A percentile compares a stretch with the other conserved stretches of the same genome.
These are phyloP conservation scores for Teratosphaeria pseudoeucalypti DNA, from an alignment of 2,329 filamentous ascomycete genomes.

Conservation along the genomic window DNA sequence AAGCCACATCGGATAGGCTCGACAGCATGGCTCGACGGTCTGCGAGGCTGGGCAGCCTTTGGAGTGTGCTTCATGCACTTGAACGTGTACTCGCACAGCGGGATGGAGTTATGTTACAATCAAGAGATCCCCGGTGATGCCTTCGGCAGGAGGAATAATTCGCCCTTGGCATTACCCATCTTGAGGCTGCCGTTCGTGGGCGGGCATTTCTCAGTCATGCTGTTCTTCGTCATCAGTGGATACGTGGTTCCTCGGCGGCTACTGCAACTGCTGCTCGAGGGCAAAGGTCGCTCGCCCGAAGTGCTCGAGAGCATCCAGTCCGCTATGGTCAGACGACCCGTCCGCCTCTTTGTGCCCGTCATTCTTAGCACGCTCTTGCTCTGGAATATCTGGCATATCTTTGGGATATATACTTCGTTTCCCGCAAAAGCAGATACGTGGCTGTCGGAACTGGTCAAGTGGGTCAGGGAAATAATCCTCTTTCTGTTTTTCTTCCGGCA, in stretches of 20 bases:
- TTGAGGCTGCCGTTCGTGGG: constrained; percentile 51
- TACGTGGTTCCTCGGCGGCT: constrained; percentile 39
- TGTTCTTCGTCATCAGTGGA: constrained; percentile 44
- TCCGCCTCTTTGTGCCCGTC: constrained; percentile 41
- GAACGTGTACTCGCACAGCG: constrained; percentile 44
- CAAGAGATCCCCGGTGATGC: constrained; percentile 16
- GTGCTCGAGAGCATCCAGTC: constrained; percentile 36
- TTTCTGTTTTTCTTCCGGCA: constrained; percentile 56
- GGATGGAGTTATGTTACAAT: constrained; percentile 30
- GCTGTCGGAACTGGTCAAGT: constrained; percentile 40
- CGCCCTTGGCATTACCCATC: constrained; percentile 39
- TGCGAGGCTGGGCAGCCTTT: constrained; percentile 56
- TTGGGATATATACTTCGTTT: constrained; percentile 35
- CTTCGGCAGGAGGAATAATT: constrained; percentile 32
- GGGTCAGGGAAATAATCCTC: constrained; percentile 50
- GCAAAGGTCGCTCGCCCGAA: constrained; percentile 24
- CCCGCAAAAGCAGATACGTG: constrained; percentile 29
- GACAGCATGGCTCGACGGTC: constrained; percentile 53
- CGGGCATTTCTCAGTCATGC: constrained; percentile 47
- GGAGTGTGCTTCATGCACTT: constrained; percentile 55
- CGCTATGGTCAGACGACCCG: constrained; percentile 39
- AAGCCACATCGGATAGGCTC: background rate
- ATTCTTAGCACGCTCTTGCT: constrained; percentile 45
- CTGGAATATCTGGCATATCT: constrained; percentile 43
- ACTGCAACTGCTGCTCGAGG: constrained; percentile 20